Conservation (phyloP, 306 rosid species). For the Senna tora region DNA sequence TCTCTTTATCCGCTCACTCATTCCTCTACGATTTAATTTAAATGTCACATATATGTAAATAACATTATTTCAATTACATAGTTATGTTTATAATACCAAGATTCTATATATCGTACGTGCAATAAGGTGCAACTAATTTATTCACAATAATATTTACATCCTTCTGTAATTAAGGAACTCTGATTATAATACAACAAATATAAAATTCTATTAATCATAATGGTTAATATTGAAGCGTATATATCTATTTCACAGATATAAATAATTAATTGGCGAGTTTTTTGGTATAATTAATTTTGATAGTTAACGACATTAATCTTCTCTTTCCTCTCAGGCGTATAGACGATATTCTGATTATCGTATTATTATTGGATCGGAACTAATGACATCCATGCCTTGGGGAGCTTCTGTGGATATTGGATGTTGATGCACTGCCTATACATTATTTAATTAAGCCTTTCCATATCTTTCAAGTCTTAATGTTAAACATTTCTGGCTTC, state of each 20-base stretch:
- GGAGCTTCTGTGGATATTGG: conserved; percentile 27
- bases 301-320: no score
- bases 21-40: no score
- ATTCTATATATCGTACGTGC: background rate
- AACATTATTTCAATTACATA: no score
- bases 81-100: no score
- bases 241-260: background rate
- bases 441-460: conserved; percentile 22
- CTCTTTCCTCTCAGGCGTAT: no score
- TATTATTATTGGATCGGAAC: background rate
- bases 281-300: no score
- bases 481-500: conserved; percentile 32
- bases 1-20: conserved; percentile 33
- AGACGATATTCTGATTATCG: no score
- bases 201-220: no score
- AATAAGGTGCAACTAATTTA: no score
- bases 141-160: background rate
- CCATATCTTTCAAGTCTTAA: conserved; percentile 12
- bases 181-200: conserved; percentile 12
- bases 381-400: background rate
- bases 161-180: background rate
- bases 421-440: conserved; percentile 43
- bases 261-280: background rate
- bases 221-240: no score
- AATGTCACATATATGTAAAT: no score